Evolutionary conservation across 2,329 filamentous ascomycete species (phyloP), one percentile per base, ranked within the genome.

Genomic region (Fusarium sp.): DNA sequence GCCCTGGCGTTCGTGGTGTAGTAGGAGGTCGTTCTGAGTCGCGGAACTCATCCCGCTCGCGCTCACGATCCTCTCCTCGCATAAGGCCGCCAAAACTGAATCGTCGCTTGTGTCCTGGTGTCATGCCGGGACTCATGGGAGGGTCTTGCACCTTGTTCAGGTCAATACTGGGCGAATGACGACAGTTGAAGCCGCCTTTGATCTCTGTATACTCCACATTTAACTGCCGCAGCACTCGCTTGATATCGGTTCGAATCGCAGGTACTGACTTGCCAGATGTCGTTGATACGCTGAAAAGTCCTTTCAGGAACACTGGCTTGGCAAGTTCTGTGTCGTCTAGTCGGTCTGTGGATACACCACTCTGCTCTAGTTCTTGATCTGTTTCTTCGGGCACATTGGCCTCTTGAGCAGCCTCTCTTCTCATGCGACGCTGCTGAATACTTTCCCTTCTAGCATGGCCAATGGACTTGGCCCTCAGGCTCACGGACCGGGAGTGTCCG

Each of bases 241-340:
- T 97, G 76, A 99, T 94, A 80, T 99, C 96, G 12, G 91, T 87
- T 44, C 96, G 91, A 72, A 99, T 99, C 67, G 94, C 91, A 3
- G 91, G 87, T 17, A 98, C 90, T 2, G 96, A 94, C 80, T 97
- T 97, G 79, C 92, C 96, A 66, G 95, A 98, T 12, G 96, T 99
- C 1, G 96, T 99, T 8, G 94, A 97, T 61, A 98, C 96, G 78
- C 96, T 98, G 84, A 99, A 98, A 24, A 99, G 87, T 9, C 96
- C 96, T 83, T 98, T 99, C 65, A 99, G 89, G 81, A 93, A 98
- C 7, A 98, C 96, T 0, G 96, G 96, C 81, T 98, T 98, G 60
- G 96, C 92, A 69, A 96, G 90, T 75, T 97, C 94, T 10, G 93
- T 91, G 75, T 90, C 91, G 70, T 90, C 88, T 15, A 92, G 82